Base-by-base conservation (phyloP, 768 basidiomycete species). In the Panus rudis region DNA sequence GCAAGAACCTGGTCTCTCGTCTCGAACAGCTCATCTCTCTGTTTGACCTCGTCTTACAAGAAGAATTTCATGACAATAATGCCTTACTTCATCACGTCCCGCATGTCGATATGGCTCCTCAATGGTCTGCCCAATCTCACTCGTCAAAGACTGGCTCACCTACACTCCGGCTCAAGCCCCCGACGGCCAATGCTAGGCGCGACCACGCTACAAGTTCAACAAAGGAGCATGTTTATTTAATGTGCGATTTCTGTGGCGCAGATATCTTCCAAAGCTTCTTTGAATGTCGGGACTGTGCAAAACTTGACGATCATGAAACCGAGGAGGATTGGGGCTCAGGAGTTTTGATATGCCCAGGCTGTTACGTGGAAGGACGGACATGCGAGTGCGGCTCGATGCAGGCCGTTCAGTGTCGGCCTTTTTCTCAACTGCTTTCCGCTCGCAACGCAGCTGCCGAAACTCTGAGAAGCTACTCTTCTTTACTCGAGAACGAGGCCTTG, bases 221-320 rank as follows among this genome's bases (percentile, higher is more conserved):
- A 26, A 32, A 4, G 41, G 47, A n/a, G 50, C 42, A 41, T 42
- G 41, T 37, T 34, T 30, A 51, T 35, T 28, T 66, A 75, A 26
- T 64, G 53, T 91, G 89, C 54, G 87, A 91, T 56, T 90, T 87
- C 56, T 92, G 89, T 52, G 80, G 78, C 14, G 76, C 75, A 3
- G 89, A 92, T 53, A 75, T 92, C 46, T 91, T 90, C 51, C 80
- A 87, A 50, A 80, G 81, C 47, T 89, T 80, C 57, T 84, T 91
- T 49, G 79, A 84, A 56, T 91, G 88, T 55, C 54, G 57, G 2
- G 46, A 51, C 1, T 84, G 85, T 46, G 37, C 42, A 17, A n/a
- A 25, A 35, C 34, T 38, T 13, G 25, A 20, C 8, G 34, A 26
- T 32, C 17, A 40, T 8, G 44, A 48, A 4, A 53, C 45, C 14